phyloP scores from a whole-genome alignment of 805 yeast species.

The Saccharomyces kudriavzevii region DNA sequence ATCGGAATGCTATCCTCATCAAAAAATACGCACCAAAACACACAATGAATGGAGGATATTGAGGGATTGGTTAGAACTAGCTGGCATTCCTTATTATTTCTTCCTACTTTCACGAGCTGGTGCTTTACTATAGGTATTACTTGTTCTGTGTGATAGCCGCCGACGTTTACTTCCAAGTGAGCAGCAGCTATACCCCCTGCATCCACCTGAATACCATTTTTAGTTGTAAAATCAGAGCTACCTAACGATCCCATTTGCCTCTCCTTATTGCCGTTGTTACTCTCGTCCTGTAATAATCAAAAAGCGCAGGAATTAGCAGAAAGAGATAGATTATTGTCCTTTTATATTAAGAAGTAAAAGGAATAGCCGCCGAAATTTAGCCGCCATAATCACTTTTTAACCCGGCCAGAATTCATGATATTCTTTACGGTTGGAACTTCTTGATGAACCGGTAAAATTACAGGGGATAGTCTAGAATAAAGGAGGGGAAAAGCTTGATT shows the following conservation, averaged over 20 bases:
- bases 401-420: background rate
- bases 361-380: background rate
- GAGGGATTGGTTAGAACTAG: constrained; percentile 32
- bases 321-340: background rate
- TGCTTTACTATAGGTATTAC: constrained; percentile 20
- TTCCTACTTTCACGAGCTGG: constrained; percentile 37
- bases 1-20: constrained; percentile 41
- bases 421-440: background rate
- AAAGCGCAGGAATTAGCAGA: background rate
- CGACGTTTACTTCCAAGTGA: constrained; percentile 1
- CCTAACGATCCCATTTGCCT: background rate
- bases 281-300: background rate
- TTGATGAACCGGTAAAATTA: background rate
- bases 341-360: background rate
- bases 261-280: background rate
- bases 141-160: constrained; percentile 8
- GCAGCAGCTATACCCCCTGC: background rate
- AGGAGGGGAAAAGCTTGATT: background rate
- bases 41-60: constrained; percentile 42
- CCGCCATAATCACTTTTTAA: background rate
- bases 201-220: background rate
- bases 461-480: background rate
- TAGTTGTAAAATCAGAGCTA: background rate
- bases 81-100: constrained; percentile 30
- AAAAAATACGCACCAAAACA: constrained; percentile 42